Base-by-base conservation (phyloP, 495 filamentous ascomycete species). In the Parathielavia hyrcaniae region DNA sequence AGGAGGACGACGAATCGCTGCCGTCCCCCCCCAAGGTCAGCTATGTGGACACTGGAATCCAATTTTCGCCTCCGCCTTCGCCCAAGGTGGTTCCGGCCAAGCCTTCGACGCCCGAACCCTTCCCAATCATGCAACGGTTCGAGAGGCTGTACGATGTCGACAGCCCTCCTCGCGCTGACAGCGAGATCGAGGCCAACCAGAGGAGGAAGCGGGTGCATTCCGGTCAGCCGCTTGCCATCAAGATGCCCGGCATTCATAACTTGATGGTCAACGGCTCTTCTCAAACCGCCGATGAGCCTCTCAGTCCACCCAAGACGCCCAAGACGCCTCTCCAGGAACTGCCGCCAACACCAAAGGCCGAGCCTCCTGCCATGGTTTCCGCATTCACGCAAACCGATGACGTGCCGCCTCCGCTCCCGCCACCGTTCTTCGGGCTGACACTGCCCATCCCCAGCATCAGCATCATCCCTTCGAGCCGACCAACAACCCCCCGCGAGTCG, bases 31-130 rank as follows among this genome's bases (percentile, higher is more conserved):
- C 64, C 11, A 67, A 59, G 46, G 51, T 49, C 39, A 62, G 41
- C 39, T 92, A 91, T 69, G 79, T 79, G 40, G 88, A 95, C 68
- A 79, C 79, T n/a, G 89, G 84, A 3, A 79, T 88, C 41, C 91
- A 96, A 69, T 90, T 79, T 64, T 89, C 91, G 44, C 90, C 89
- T 44, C 91, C 89, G 8, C 77, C 84, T 2, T 95, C 88, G 17
- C 89, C 89, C 7, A 76, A 73, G 45, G 51, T 81, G n/a, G 60
- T 70, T 34, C 67, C 71, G 0, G 57, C 58, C 30, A 75, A 72
- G 63, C 68, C 77, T 8, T 57, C 75, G 38, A 74, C 72, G 11
- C 69, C 71, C 12, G 75, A 79, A 58, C 71, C 70, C 13, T 23
- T 59, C 6, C 51, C 53, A 47, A 57, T 64, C 8, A 11, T 59